These are phyloP conservation scores for Spencermartinsiella europaea DNA, from an alignment of 805 yeast species.

Conservation along the genomic window DNA sequence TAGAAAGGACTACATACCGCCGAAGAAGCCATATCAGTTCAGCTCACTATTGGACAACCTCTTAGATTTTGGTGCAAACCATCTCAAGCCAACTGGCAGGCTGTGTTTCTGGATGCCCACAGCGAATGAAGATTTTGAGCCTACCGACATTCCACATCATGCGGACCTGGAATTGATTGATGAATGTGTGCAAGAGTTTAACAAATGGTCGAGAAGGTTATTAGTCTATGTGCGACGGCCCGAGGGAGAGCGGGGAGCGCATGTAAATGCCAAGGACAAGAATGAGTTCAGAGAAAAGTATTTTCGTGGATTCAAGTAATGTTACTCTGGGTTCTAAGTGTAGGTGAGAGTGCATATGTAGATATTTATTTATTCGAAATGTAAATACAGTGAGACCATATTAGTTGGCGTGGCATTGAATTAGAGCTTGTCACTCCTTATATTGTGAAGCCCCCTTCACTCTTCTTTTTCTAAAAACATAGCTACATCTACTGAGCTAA, in stretches of 20 bases:
- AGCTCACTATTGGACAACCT: conserved; percentile 74
- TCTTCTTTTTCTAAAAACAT: conserved; percentile 23
- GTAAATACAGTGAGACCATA: neutral
- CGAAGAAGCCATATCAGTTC: conserved; percentile 84
- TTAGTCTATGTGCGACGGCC: conserved; percentile 68
- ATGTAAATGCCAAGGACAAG: conserved; percentile 41
- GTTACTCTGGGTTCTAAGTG: too few relatives aligned
- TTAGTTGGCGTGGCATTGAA: too few relatives aligned
- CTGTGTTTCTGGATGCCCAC: conserved; percentile 98
- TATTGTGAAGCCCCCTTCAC: neutral
- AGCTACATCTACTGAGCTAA: conserved; percentile 2
- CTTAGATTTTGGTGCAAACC: conserved; percentile 61
- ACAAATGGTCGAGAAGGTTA: conserved; percentile 88
- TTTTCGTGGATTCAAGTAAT: conserved; percentile 53
- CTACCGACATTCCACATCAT: conserved; percentile 66
- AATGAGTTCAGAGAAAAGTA: conserved; percentile 74
- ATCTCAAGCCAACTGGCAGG: conserved; percentile 72
- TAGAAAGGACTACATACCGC: conserved; percentile 80
- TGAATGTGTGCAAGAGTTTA: conserved; percentile 79
- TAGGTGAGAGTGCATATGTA: conserved; percentile 1
- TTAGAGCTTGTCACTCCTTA: neutral
- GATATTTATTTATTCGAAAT: conserved; percentile 19
- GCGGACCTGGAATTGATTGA: conserved; percentile 62
- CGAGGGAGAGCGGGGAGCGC: conserved; percentile 33
- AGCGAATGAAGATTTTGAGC: conserved; percentile 74